phyloP scores from a whole-genome alignment of 345 rosid genomes.

The Stellera chamaejasme region DNA sequence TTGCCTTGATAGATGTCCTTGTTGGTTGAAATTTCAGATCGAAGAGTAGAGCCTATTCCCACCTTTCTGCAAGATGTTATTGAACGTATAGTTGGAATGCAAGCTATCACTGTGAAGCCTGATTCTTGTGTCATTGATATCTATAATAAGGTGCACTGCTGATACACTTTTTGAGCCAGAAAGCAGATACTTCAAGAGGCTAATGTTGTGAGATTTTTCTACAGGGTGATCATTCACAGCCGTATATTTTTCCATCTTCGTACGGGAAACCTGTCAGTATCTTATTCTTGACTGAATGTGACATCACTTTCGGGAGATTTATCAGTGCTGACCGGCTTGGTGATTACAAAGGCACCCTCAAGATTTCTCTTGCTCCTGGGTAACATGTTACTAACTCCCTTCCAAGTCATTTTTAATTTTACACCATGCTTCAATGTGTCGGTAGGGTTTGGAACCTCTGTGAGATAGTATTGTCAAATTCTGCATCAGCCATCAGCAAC shows the following conservation, averaged over 20 bases:
- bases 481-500: too few species aligned
- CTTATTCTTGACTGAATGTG: constrained; percentile 77
- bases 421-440: neutral
- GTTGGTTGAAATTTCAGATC: constrained; percentile 34
- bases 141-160: constrained; percentile 56
- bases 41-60: constrained; percentile 64
- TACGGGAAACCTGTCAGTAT: constrained; percentile 67
- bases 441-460: neutral
- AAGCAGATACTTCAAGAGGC: neutral
- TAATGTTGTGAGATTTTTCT: constrained; percentile 7
- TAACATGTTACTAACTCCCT: constrained; percentile 20
- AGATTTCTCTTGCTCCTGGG: constrained; percentile 81
- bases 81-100: constrained; percentile 49
- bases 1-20: neutral
- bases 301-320: constrained; percentile 66
- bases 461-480: too few species aligned
- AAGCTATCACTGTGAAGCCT: constrained; percentile 59
- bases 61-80: constrained; percentile 64
- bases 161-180: neutral
- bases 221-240: constrained; percentile 93
- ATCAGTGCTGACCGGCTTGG: constrained; percentile 58
- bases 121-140: constrained; percentile 81
- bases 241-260: constrained; percentile 65
- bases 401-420: neutral
- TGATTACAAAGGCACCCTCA: constrained; percentile 76